Evolutionary conservation across 768 basidiomycete species (phyloP), one percentile per base, ranked within the genome.

Genomic region (Pleurotus djamor): DNA sequence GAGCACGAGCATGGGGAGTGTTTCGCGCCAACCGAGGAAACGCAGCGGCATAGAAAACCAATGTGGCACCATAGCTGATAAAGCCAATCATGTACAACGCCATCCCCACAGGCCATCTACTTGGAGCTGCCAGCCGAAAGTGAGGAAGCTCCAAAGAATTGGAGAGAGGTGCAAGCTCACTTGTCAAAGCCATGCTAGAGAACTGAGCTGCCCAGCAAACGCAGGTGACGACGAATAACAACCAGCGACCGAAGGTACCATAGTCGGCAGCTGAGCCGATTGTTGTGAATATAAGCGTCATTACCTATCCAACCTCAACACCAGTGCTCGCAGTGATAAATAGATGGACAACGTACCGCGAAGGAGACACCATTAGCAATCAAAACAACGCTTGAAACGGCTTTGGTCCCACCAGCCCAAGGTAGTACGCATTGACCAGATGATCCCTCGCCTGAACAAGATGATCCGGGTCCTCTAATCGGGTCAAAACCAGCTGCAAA

Each of bases 151-250:
- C 4, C 4, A 8, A 9, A 14, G 8, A 14, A 3, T 50, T 57
- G 54, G 37, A 41, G 37, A n/a, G 17, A 44, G 14, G 74, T 83
- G 17, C 65, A 47, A 47, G 17, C 45, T 47, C 45, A 89, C 89
- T 74, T 0, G 89, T 90, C 17, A 94, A 76, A 17, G 83, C 78
- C 80, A 94, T 86, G 67, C 83, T 87, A 0, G 88, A 84, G 63
- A 88, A 94, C 66, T 92, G 91, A 3, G 90, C 83, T 0, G 74
- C 88, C 92, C 92, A 94, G 61, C 89, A 92, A 37, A 93, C 76
- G 47, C 85, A 71, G 0, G 92, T 94, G 8, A 88, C 69, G 14
- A 78, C 78, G 21, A 92, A 73, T n/a, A 94, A 76, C 7, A 93
- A 69, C 89, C 91, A 93, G 12, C 88, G 83, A 16, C 90, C 90